Evolutionary conservation across 345 rosid genomes (phyloP).

Genomic region (Capsella bursapastoris): DNA sequence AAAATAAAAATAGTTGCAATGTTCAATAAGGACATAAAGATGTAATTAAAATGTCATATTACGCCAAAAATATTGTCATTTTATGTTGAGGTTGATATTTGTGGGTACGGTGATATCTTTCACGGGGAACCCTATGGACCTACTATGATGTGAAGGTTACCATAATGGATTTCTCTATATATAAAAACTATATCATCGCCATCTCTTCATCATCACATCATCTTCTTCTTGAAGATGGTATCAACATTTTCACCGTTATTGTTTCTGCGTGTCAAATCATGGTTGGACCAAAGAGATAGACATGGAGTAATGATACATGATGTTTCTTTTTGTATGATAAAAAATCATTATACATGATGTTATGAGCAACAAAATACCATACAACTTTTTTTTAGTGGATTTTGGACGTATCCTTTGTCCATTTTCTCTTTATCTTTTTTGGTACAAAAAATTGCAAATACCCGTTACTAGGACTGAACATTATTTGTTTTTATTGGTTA

Average conservation of each 20-base stretch:
- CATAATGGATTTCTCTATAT: conserved; percentile 3
- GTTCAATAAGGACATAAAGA: conserved; percentile 14
- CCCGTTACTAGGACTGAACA: no score
- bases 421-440: no score
- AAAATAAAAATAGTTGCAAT: neutral
- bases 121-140: conserved; percentile 44
- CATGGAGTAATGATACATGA: conserved; percentile 5
- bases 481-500: no score
- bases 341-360: neutral
- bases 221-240: conserved; percentile 29
- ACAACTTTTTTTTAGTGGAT: neutral
- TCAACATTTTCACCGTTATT: conserved; percentile 28
- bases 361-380: neutral
- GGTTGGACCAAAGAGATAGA: conserved; percentile 16
- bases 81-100: conserved; percentile 34
- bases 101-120: conserved; percentile 47
- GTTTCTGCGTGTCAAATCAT: conserved; percentile 37
- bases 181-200: conserved; percentile 30
- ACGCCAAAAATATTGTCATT: conserved; percentile 26
- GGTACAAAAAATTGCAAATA: no score
- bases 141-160: conserved; percentile 45
- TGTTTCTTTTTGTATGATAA: neutral
- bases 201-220: conserved; percentile 33
- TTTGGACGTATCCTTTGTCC: neutral
- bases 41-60: conserved; percentile 34